Percentiles rank a stretch among this genome's conserved stretches.
phyloP scores from a whole-genome alignment of 2,329 filamentous ascomycete genomes.

The Fonsecaea pedrosoi region DNA sequence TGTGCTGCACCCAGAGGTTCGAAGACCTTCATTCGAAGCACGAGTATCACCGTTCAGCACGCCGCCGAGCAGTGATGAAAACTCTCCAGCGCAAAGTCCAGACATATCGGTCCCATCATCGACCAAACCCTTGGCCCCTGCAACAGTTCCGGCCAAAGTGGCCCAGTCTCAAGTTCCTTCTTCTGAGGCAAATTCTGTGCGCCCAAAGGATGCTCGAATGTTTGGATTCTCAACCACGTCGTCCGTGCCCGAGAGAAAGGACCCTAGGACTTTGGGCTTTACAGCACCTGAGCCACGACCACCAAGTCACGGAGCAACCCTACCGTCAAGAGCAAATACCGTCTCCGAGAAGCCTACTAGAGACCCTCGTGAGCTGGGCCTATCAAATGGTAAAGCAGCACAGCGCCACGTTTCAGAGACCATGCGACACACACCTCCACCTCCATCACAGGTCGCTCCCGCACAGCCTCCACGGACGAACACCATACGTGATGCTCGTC shows the following conservation, averaged over 20 bases:
- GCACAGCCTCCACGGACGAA: slow-evolving; percentile 23
- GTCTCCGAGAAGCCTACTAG: slow-evolving; percentile 32
- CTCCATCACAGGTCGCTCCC: slow-evolving; percentile 41
- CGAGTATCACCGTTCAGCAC: slow-evolving; percentile 82
- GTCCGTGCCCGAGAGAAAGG: slow-evolving; percentile 21
- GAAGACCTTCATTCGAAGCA: slow-evolving; percentile 51
- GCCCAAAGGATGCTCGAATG: slow-evolving; percentile 35
- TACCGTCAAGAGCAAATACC: slow-evolving; percentile 34
- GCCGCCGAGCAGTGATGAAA: slow-evolving; percentile 76
- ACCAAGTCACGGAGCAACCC: slow-evolving; percentile 18
- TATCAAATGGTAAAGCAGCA: slow-evolving; percentile 56
- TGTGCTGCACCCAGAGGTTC: slow-evolving; percentile 42
- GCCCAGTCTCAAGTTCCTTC: slow-evolving; percentile 7
- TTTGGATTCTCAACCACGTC: slow-evolving; percentile 33
- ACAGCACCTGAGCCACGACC: slow-evolving; percentile 23
- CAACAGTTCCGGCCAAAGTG: slow-evolving; percentile 3
- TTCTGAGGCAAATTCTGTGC: slow-evolving; percentile 7
- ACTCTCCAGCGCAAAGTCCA: slow-evolving; percentile 46
- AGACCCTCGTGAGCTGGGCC: slow-evolving; percentile 45
- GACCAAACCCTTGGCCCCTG: slow-evolving; percentile 4
- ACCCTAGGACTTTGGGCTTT: slow-evolving; percentile 33
- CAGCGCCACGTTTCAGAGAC: slow-evolving; percentile 41
- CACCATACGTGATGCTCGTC: slow-evolving; percentile 35
- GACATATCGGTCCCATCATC: slow-evolving; percentile 8
- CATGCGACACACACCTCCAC: slow-evolving; percentile 28